Evolutionary conservation across 2,329 filamentous ascomycete species (phyloP), one percentile per base, ranked within the genome.

Genomic region (Dissoconium aciculare): DNA sequence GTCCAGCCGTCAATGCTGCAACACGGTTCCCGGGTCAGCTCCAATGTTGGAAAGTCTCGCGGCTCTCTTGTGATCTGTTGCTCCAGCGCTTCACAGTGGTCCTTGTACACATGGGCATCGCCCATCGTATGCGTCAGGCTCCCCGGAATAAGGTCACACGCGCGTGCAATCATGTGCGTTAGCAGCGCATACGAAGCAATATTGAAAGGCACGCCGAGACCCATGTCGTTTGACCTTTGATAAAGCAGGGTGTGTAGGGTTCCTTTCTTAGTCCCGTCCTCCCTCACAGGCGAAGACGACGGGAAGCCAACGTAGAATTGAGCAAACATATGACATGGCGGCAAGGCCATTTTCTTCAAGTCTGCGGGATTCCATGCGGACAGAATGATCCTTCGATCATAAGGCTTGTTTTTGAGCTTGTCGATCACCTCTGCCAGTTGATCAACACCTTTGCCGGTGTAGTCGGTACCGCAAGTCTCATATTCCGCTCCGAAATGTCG

Each of bases 241-340:
- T 98, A 98, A 3, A 98, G 60, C 47, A 91, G 73, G 46, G 84
- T 92, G 52, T 89, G 78, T 12, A 98, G 61, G 27, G 77, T 71
- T 3, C 83, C 85, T 49, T 70, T 69, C 31, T 51, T 50, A 4
- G 36, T 44, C 5, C 53, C 51, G 31, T 54, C 47, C 11, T 39
- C 39, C 28, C 46, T 41, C 4, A 32, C 38, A 1, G 40, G 42
- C 5, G 50, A 38, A 14, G 42, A 37, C 4, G 43, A 28, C 8
- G 78, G 79, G 52, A 74, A 91, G 0, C 75, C 80, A 11, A 92
- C 83, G 53, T 91, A 93, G 50, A 94, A 94, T 52, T 94, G 87
- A 4, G 85, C 85, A 62, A 94, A 93, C 82, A 94, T 92, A 59
- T 94, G 87, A 53, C 85, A 94, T 1, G 87, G 87, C 39, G 87